phyloP scores from a whole-genome alignment of 768 basidiomycete species.

The Suillus placidus region DNA sequence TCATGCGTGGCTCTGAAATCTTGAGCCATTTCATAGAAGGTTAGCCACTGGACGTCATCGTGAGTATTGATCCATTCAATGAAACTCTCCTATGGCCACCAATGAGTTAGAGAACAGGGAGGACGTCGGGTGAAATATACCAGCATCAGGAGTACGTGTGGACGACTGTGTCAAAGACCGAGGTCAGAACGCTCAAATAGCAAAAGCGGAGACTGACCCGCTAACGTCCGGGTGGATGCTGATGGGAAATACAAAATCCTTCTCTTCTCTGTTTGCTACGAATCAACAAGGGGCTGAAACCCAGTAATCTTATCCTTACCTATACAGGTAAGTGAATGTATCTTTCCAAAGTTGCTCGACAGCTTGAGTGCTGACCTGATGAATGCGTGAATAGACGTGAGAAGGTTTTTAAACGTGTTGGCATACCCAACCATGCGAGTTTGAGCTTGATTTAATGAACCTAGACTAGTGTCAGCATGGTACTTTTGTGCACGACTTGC shows the following conservation, averaged over 20 bases:
- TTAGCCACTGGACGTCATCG: slow-evolving; percentile 69
- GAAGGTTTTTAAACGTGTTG: neutral
- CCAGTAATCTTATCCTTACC: slow-evolving; percentile 34
- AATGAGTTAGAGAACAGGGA: neutral
- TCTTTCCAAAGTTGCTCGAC: slow-evolving; percentile 79
- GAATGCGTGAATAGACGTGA: neutral
- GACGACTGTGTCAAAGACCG: slow-evolving; percentile 43
- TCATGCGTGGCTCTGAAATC: slow-evolving; percentile 59
- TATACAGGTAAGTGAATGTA: slow-evolving; percentile 68
- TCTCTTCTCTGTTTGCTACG: slow-evolving; percentile 48
- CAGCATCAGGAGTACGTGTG: slow-evolving; percentile 76
- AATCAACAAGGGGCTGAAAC: neutral
- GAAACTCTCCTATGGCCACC: slow-evolving; percentile 55
- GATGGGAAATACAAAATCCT: slow-evolving; percentile 69
- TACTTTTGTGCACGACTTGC: neutral
- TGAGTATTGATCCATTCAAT: slow-evolving; percentile 77
- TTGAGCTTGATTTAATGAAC: slow-evolving; percentile 69
- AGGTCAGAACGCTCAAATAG: neutral
- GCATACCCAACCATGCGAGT: slow-evolving; percentile 72
- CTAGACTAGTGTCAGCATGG: slow-evolving; percentile 31
- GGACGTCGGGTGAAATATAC: slow-evolving; percentile 34
- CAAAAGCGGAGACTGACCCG: slow-evolving; percentile 44
- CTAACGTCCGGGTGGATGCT: slow-evolving; percentile 82
- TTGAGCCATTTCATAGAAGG: slow-evolving; percentile 67
- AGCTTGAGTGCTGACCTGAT: slow-evolving; percentile 63